A percentile compares a stretch with the other conserved stretches of the same genome.
Evolutionary conservation across 2,329 filamentous ascomycete genomes (phyloP).

Genomic region (Penicillium aurantiogriseum): DNA sequence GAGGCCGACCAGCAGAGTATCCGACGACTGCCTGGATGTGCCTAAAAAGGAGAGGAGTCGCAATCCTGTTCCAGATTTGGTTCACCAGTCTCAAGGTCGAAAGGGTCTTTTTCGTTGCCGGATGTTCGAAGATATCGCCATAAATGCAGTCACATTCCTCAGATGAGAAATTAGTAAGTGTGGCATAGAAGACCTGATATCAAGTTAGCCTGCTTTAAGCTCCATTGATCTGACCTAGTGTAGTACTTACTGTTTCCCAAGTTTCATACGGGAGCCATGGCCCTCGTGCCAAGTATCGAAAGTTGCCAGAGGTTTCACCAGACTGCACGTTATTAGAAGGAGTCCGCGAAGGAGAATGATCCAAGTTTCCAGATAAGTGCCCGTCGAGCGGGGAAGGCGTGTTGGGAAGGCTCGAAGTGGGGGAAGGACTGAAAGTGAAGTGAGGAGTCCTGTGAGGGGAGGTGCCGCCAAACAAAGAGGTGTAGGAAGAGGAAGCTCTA

Average conservation of each 20-base stretch:
- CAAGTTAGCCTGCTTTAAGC: background rate
- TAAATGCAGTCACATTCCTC: background rate
- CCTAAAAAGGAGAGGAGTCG: background rate
- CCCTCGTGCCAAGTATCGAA: background rate
- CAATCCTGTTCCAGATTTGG: background rate
- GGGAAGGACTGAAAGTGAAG: background rate
- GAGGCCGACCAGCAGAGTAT: background rate
- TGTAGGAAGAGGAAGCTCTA: background rate
- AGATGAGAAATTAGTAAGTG: background rate
- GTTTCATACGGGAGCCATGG: background rate
- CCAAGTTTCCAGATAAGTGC: background rate
- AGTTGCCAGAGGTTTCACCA: too few species aligned
- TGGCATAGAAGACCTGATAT: background rate
- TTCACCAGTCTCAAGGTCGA: background rate
- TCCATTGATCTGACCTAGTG: background rate
- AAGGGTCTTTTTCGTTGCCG: background rate
- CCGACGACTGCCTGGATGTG: background rate
- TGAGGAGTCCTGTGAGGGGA: background rate
- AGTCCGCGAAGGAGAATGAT: background rate
- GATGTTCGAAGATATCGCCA: background rate
- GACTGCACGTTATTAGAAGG: background rate
- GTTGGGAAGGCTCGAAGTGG: background rate
- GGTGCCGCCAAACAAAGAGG: background rate
- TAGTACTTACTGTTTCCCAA: background rate
- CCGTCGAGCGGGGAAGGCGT: background rate